phyloP scores from a whole-genome alignment of 2,329 filamentous ascomycete species.

The Zalaria obscura region DNA sequence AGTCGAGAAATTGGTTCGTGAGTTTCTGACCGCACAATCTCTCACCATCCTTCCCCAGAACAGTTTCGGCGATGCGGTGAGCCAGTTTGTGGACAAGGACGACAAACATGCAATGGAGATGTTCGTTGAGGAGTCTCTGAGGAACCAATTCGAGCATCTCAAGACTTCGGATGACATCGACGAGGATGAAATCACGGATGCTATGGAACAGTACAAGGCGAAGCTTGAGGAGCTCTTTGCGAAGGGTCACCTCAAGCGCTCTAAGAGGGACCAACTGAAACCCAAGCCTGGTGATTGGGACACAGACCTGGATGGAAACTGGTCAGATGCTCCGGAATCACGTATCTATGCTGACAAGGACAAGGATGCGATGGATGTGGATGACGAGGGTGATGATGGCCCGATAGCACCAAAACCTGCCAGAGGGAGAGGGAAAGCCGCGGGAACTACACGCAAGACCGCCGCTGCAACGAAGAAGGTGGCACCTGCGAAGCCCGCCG shows the following conservation, averaged over 20 bases:
- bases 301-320: slow-evolving; percentile 73
- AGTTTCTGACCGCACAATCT: slow-evolving; percentile 76
- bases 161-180: slow-evolving; percentile 50
- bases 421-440: slow-evolving; percentile 30
- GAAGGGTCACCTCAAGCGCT: slow-evolving; percentile 44
- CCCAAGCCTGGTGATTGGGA: slow-evolving; percentile 75
- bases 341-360: slow-evolving; percentile 39
- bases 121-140: slow-evolving; percentile 30
- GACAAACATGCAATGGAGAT: slow-evolving; percentile 74
- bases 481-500: slow-evolving; percentile 16
- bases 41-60: slow-evolving; percentile 88
- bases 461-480: slow-evolving; percentile 22
- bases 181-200: slow-evolving; percentile 51
- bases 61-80: slow-evolving; percentile 82
- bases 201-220: slow-evolving; percentile 40
- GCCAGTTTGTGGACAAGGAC: slow-evolving; percentile 86
- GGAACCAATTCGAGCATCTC: slow-evolving; percentile 28
- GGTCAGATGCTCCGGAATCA: slow-evolving; percentile 66
- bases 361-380: slow-evolving; percentile 30
- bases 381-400: slow-evolving; percentile 16
- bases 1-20: slow-evolving; percentile 75
- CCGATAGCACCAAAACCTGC: slow-evolving; percentile 16
- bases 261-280: slow-evolving; percentile 37
- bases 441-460: slow-evolving; percentile 25
- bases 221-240: slow-evolving; percentile 60